A percentile compares a stretch with the other conserved stretches of the same genome.
phyloP scores from a whole-genome alignment of 768 basidiomycete species.

The Russula sp. region DNA sequence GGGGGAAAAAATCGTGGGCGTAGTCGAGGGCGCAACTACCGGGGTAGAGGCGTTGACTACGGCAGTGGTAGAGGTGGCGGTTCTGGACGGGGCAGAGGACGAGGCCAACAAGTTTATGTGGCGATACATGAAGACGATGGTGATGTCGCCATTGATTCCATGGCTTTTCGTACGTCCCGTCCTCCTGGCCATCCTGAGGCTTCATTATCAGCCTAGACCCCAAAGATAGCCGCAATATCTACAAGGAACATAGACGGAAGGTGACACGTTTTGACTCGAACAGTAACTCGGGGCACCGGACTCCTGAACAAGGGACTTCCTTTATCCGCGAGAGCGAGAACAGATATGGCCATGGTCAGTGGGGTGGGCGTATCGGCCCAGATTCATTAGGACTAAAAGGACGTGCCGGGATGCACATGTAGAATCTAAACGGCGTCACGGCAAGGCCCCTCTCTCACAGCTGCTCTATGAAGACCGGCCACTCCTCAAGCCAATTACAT shows the following conservation, averaged over 20 bases:
- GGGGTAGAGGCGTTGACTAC: conserved; percentile 25
- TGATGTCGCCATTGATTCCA: conserved; percentile 13
- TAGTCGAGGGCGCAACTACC: conserved; percentile 22
- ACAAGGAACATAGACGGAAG: background rate
- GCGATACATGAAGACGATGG: conserved; percentile 2
- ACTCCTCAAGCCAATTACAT: conserved; percentile 56
- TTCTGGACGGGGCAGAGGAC: conserved; percentile 17
- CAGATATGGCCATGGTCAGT: conserved; percentile 2
- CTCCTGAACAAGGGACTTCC: background rate
- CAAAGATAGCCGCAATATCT: background rate
- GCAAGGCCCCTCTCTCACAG: conserved; percentile 47
- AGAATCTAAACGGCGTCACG: conserved; percentile 29
- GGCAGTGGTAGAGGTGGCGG: conserved; percentile 26
- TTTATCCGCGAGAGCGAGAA: background rate
- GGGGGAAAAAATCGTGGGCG: conserved; percentile 20
- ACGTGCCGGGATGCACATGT: conserved; percentile 24
- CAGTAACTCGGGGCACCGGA: background rate
- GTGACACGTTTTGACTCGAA: background rate
- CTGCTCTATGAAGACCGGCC: conserved; percentile 53
- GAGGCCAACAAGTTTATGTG: conserved; percentile 18
- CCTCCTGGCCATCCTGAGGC: background rate
- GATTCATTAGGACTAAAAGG: conserved; percentile 20
- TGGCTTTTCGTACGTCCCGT: background rate
- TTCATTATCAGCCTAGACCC: background rate
- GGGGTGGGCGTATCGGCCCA: background rate